A percentile compares a stretch with the other conserved stretches of the same genome.
These are phyloP conservation scores for Trichophyton simii DNA, from an alignment of 2,329 filamentous ascomycete species.

Conservation along the genomic window DNA sequence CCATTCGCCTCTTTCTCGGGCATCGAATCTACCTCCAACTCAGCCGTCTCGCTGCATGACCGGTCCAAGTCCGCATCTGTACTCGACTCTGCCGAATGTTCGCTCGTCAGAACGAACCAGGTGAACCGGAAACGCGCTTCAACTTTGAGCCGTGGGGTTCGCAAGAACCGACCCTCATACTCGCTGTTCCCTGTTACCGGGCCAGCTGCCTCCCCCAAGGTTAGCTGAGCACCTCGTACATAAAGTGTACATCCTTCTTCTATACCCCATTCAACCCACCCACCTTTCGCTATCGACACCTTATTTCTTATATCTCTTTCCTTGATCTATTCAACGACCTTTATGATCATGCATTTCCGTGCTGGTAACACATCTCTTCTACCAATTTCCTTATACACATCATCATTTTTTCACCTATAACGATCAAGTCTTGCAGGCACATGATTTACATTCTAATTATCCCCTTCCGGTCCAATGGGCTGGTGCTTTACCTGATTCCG, in stretches of 20 bases:
- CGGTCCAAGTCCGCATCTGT: conserved; percentile 28
- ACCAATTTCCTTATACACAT: neutral
- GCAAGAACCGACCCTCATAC: conserved; percentile 32
- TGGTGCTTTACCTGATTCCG: neutral
- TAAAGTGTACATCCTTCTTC: neutral
- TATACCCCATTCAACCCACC: neutral
- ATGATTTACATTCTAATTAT: neutral
- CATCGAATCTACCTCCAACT: conserved; percentile 24
- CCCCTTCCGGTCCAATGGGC: neutral
- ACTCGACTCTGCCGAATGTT: conserved; percentile 17
- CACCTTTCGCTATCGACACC: neutral
- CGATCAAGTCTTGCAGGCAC: neutral
- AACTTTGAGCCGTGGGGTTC: conserved; percentile 17
- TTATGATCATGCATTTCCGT: conserved; percentile 2
- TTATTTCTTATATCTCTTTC: neutral
- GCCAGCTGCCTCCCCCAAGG: conserved; percentile 11
- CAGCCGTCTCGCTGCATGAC: conserved; percentile 21
- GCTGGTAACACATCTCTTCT: neutral
- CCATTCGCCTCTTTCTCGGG: conserved; percentile 17
- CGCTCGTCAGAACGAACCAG: conserved; percentile 9
- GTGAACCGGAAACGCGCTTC: conserved; percentile 17
- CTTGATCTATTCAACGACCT: neutral
- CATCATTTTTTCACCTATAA: neutral
- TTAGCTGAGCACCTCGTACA: neutral
- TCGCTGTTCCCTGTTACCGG: conserved; percentile 29